These are phyloP conservation scores for Trichoderma semiorbis DNA, from an alignment of 2,329 filamentous ascomycete species.

Conservation along the genomic window DNA sequence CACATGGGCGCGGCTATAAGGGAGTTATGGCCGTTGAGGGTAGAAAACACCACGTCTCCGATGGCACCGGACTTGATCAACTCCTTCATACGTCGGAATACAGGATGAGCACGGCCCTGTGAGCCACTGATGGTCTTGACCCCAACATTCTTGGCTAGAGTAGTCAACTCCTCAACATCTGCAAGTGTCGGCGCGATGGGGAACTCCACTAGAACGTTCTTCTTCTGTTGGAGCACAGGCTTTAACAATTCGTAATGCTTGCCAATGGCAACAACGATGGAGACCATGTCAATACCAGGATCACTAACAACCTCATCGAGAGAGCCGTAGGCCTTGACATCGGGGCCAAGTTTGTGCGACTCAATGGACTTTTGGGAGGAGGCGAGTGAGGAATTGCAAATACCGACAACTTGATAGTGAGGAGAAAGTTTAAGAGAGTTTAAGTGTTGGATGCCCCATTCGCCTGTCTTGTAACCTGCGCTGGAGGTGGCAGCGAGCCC, in stretches of 20 bases:
- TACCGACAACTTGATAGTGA: not conserved
- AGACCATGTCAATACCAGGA: not conserved
- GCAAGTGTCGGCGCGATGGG: conserved; percentile 2
- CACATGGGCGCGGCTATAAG: not conserved
- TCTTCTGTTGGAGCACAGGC: conserved; percentile 2
- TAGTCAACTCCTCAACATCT: not conserved
- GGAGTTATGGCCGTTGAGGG: not conserved
- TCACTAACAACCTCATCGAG: not conserved
- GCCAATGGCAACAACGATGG: conserved; percentile 2
- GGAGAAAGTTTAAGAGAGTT: not conserved
- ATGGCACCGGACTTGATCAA: not conserved
- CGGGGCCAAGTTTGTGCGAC: not conserved
- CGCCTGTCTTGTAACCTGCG: not conserved
- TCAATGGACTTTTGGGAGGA: not conserved
- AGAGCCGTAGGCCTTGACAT: conserved; percentile 2
- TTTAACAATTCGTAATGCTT: conserved; percentile 2
- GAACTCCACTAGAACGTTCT: not conserved
- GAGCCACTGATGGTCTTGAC: not conserved
- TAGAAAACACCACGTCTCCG: not conserved
- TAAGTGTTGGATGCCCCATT: not conserved
- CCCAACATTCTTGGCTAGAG: not conserved
- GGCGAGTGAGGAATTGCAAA: conserved; percentile 4
- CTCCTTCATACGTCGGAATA: not conserved
- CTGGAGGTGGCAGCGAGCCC: conserved; percentile 2
- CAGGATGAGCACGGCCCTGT: conserved; percentile 1